phyloP scores from a whole-genome alignment of 2,329 filamentous ascomycete species.

The Fusarium nodosum region DNA sequence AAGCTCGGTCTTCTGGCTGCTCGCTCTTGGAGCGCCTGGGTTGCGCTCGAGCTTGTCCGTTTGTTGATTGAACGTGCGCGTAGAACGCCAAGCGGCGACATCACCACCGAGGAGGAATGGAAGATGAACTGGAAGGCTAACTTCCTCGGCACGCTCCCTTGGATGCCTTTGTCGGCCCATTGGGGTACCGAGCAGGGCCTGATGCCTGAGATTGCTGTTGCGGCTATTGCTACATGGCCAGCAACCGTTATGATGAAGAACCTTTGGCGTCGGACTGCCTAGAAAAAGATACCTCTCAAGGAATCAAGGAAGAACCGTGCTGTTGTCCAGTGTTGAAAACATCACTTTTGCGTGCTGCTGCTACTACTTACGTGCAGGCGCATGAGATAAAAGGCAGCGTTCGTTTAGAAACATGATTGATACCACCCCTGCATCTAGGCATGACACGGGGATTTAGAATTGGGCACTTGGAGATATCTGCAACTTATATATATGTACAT shows the following conservation, averaged over 20 bases:
- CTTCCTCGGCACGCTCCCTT: slow-evolving; percentile 77
- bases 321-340: not conserved
- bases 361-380: slow-evolving; percentile 1
- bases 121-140: slow-evolving; percentile 71
- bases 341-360: not conserved
- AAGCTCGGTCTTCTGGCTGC: slow-evolving; percentile 79
- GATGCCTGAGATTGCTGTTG: slow-evolving; percentile 59
- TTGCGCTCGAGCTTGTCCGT: slow-evolving; percentile 80
- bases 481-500: slow-evolving; percentile 14
- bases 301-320: not conserved
- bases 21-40: slow-evolving; percentile 84
- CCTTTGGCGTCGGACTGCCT: slow-evolving; percentile 59
- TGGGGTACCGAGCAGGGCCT: slow-evolving; percentile 79
- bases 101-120: slow-evolving; percentile 59
- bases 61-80: slow-evolving; percentile 65
- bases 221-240: slow-evolving; percentile 61
- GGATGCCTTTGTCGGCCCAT: slow-evolving; percentile 86
- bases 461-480: slow-evolving; percentile 27
- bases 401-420: slow-evolving; percentile 29
- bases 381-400: slow-evolving; percentile 2
- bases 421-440: slow-evolving; percentile 19
- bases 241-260: slow-evolving; percentile 61
- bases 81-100: slow-evolving; percentile 54
- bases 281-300: slow-evolving; percentile 11
- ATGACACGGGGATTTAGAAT: slow-evolving; percentile 9